Conservation (phyloP, 441 rosid species). For the Theobroma grandiflorum region DNA sequence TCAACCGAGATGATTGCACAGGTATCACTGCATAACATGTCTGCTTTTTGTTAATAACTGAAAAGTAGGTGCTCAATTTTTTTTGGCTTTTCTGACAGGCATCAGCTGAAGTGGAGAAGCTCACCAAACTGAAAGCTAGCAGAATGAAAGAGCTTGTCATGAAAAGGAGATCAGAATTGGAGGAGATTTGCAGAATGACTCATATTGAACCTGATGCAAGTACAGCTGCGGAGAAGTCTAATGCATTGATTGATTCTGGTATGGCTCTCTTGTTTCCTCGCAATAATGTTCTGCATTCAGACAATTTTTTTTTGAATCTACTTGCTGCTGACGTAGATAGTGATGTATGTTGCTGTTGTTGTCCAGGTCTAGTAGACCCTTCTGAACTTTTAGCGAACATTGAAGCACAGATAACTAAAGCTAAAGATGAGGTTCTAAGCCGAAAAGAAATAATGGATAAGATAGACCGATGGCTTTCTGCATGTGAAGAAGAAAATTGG, state of each 20-base stretch:
- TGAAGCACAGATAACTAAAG: conserved; percentile 63
- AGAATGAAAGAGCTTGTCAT: conserved; percentile 81
- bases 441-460: conserved; percentile 81
- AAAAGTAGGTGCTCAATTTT: conserved; percentile 24
- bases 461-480: conserved; percentile 75
- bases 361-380: conserved; percentile 76
- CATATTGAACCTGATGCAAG: conserved; percentile 71
- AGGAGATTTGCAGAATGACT: conserved; percentile 59
- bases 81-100: conserved; percentile 50
- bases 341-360: conserved; percentile 13
- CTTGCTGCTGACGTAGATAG: conserved; percentile 1
- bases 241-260: conserved; percentile 79
- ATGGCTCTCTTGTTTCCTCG: conserved; percentile 20
- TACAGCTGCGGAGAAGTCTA: conserved; percentile 77
- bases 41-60: conserved; percentile 16
- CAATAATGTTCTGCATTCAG: background rate
- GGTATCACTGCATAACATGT: conserved; percentile 44
- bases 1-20: conserved; percentile 74
- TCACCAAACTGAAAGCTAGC: conserved; percentile 63
- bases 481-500: conserved; percentile 86
- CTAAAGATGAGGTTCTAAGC: conserved; percentile 65
- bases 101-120: conserved; percentile 72
- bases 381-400: conserved; percentile 73
- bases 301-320: conserved; percentile 2
- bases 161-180: conserved; percentile 72